Conservation (phyloP, 768 basidiomycete genomes). For the Pisolithus microcarpus region DNA sequence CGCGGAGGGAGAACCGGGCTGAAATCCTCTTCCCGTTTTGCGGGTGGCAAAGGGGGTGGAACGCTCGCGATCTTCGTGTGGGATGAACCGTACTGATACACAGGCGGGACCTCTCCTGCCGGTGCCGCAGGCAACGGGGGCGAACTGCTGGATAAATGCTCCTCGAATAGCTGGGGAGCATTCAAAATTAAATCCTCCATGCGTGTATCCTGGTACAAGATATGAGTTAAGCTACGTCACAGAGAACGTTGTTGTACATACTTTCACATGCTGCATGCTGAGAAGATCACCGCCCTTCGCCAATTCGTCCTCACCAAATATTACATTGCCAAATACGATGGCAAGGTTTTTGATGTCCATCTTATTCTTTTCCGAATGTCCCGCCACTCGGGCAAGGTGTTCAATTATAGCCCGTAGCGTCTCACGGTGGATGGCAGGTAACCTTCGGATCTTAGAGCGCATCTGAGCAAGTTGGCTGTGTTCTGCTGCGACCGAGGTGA, state of each 20-base stretch:
- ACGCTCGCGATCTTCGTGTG: constrained; percentile 59
- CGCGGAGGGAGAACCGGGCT: constrained; percentile 62
- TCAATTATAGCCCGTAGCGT: constrained; percentile 77
- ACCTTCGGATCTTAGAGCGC: constrained; percentile 77
- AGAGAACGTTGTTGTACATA: constrained; percentile 22
- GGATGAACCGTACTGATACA: constrained; percentile 61
- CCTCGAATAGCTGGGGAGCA: constrained; percentile 55
- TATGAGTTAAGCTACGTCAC: constrained; percentile 26
- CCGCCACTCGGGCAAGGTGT: constrained; percentile 69
- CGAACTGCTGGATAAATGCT: constrained; percentile 45
- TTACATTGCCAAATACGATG: constrained; percentile 81
- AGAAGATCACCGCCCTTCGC: constrained; percentile 72
- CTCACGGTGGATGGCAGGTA: constrained; percentile 79
- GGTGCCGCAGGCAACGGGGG: constrained; percentile 73
- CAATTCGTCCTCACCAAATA: constrained; percentile 90
- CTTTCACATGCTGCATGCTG: constrained; percentile 70
- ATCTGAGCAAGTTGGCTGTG: constrained; percentile 71
- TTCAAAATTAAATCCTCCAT: constrained; percentile 84
- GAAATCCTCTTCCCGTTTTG: constrained; percentile 52
- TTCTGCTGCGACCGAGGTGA: constrained; percentile 40
- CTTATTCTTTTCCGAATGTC: constrained; percentile 69
- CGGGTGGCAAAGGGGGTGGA: constrained; percentile 16
- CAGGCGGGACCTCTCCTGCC: constrained; percentile 50
- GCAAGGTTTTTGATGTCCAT: constrained; percentile 93
- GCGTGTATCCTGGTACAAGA: constrained; percentile 44